Conservation (phyloP, 306 rosid species). For the Ochetophila trinervis region DNA sequence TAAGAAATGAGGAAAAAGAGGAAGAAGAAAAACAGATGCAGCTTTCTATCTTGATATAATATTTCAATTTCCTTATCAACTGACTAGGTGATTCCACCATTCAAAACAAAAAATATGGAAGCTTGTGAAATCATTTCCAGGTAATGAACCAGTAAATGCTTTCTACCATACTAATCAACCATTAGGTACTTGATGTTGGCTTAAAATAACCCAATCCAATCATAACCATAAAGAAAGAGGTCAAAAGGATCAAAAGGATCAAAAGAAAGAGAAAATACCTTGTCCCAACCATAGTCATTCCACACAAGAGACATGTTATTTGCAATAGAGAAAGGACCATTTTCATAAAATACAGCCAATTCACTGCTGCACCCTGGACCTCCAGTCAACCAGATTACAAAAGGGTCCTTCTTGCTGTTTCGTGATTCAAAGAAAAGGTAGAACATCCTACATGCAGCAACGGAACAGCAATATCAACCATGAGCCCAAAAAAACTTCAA, state of each 20-base stretch:
- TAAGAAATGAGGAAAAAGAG: too few relatives aligned
- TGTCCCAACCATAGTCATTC: constrained; percentile 95
- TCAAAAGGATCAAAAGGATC: neutral
- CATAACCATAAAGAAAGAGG: neutral
- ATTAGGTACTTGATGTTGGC: neutral
- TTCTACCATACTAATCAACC: too few relatives aligned
- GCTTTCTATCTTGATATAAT: too few relatives aligned
- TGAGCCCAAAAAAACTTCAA: neutral
- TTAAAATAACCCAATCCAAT: constrained; percentile 5
- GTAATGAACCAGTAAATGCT: too few relatives aligned
- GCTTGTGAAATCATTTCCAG: too few relatives aligned
- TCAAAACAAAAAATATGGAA: too few relatives aligned
- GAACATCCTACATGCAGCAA: constrained; percentile 66
- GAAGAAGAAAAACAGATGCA: too few relatives aligned
- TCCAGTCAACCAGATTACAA: constrained; percentile 97
- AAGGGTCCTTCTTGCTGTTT: constrained; percentile 69
- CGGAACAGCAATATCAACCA: constrained; percentile 12
- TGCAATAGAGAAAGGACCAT: constrained; percentile 84
- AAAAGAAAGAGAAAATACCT: constrained; percentile 45
- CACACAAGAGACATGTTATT: constrained; percentile 84
- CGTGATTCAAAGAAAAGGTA: constrained; percentile 91
- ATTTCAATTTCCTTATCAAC: too few relatives aligned
- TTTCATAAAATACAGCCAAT: constrained; percentile 91
- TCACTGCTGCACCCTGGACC: constrained; percentile 99
- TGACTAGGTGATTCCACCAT: too few relatives aligned